A percentile compares a stretch with the other conserved stretches of the same genome.
These are phyloP conservation scores for Balakata baccata DNA, from an alignment of 345 rosid genomes.

Conservation along the genomic window DNA sequence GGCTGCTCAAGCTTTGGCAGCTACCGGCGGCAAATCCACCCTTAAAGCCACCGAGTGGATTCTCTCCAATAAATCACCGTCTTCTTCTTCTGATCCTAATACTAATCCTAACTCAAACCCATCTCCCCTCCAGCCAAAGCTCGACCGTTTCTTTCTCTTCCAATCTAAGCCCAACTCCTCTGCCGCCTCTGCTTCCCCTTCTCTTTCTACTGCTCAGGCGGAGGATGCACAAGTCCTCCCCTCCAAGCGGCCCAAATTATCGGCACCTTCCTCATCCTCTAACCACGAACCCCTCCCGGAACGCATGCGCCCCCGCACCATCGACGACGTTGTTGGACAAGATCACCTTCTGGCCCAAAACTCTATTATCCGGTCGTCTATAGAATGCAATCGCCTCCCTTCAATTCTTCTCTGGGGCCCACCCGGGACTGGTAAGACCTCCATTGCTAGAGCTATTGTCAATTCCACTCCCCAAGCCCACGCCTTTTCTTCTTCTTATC, in stretches of 20 bases:
- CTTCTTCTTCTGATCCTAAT: conserved; percentile 14
- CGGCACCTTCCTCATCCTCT: too few relatives aligned
- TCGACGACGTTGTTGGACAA: conserved; percentile 77
- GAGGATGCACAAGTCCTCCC: conserved; percentile 12
- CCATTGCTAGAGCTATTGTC: conserved; percentile 62
- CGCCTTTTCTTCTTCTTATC: conserved; percentile 26
- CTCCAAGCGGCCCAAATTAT: conserved; percentile 38
- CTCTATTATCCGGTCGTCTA: conserved; percentile 59
- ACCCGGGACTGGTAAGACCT: conserved; percentile 88
- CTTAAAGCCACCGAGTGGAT: conserved; percentile 67
- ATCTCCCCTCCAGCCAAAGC: conserved; percentile 42
- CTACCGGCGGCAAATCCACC: conserved; percentile 60
- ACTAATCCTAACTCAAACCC: conserved; percentile 8
- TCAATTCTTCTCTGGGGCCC: conserved; percentile 85
- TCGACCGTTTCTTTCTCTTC: conserved; percentile 50
- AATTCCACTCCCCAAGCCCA: conserved; percentile 32
- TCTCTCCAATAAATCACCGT: conserved; percentile 23
- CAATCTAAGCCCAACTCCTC: conserved; percentile 29
- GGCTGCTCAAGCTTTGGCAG: conserved; percentile 54
- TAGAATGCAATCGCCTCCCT: conserved; percentile 54
- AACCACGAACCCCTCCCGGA: conserved; percentile 55
- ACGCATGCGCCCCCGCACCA: conserved; percentile 71
- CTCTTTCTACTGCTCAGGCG: conserved; percentile 12
- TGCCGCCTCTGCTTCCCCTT: background rate
- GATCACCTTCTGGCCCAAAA: conserved; percentile 56